Evolutionary conservation across 176 grass and related monocot species (phyloP).

Genomic region (Lolium multiflorum): DNA sequence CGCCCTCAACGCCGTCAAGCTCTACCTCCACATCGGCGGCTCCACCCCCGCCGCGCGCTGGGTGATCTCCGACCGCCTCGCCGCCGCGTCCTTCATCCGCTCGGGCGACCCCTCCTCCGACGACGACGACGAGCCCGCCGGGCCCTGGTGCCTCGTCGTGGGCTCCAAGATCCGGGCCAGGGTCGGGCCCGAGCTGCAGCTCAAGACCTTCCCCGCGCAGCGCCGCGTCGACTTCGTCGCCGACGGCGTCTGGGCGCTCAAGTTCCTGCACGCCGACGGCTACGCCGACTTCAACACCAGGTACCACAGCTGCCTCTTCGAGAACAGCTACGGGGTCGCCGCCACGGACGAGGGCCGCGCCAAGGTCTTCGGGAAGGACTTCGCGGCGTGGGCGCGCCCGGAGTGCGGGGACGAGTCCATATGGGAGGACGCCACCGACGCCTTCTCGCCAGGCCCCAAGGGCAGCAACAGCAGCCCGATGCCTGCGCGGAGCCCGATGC

Average conservation of each 20-base stretch:
- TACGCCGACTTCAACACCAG: conserved; percentile 67
- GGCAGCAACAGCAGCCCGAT: conserved; percentile 21
- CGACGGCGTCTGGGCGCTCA: conserved; percentile 91
- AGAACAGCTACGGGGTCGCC: conserved; percentile 81
- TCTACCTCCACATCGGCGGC: conserved; percentile 91
- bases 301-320: conserved; percentile 82
- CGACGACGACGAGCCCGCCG: conserved; percentile 41
- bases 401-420: conserved; percentile 79
- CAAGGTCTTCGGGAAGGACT: conserved; percentile 96
- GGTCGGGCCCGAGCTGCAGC: conserved; percentile 82
- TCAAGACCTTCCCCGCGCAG: conserved; percentile 79
- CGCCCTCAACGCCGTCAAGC: conserved; percentile 65
- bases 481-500: conserved; percentile 26
- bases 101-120: conserved; percentile 53
- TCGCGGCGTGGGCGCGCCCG: conserved; percentile 84
- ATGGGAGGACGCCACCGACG: conserved; percentile 74
- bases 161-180: conserved; percentile 71
- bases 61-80: conserved; percentile 77
- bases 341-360: conserved; percentile 70
- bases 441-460: conserved; percentile 48
- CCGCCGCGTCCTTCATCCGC: conserved; percentile 59
- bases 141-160: conserved; percentile 76
- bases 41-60: conserved; percentile 68
- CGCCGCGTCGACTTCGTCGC: conserved; percentile 84
- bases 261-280: conserved; percentile 68